These are phyloP conservation scores for Trichosphaerium sp. DNA, from an alignment of 78 protist species.

Conservation along the genomic window DNA sequence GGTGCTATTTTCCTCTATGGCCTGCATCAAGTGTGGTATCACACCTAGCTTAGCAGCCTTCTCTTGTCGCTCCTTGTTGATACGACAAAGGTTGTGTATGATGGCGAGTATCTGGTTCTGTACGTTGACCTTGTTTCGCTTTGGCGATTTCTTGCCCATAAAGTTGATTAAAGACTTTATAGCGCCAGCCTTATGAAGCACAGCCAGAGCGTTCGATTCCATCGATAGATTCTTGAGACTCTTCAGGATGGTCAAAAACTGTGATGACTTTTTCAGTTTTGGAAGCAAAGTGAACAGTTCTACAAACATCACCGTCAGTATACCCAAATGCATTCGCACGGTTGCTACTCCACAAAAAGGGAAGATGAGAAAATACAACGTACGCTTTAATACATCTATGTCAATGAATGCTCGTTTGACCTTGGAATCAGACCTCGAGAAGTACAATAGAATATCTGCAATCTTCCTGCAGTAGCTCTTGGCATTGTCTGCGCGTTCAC, in stretches of 20 bases:
- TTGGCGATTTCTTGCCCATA: slow-evolving; percentile 11
- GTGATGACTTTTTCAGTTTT: slow-evolving; percentile 4
- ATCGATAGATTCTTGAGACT: slow-evolving; percentile 49
- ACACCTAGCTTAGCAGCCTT: slow-evolving; percentile 68
- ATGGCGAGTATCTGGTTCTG: slow-evolving; percentile 1
- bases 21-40: slow-evolving; percentile 56
- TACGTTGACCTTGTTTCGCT: background rate
- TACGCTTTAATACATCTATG: slow-evolving; percentile 17
- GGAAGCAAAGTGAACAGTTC: slow-evolving; percentile 1
- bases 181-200: slow-evolving; percentile 47
- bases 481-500: background rate
- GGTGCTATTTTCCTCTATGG: slow-evolving; percentile 32
- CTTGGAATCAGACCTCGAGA: slow-evolving; percentile 57
- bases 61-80: slow-evolving; percentile 73
- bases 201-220: slow-evolving; percentile 49
- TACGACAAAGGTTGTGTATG: slow-evolving; percentile 66
- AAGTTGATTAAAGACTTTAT: slow-evolving; percentile 32
- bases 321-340: background rate
- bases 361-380: too few species aligned
- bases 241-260: slow-evolving; percentile 42
- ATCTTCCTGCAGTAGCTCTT: slow-evolving; percentile 25
- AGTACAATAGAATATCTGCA: slow-evolving; percentile 41
- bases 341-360: slow-evolving; percentile 1
- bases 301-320: slow-evolving; percentile 2
- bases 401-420: slow-evolving; percentile 56